Evolutionary conservation across 805 yeast species (phyloP).

Genomic region (Starmera amethionina): DNA sequence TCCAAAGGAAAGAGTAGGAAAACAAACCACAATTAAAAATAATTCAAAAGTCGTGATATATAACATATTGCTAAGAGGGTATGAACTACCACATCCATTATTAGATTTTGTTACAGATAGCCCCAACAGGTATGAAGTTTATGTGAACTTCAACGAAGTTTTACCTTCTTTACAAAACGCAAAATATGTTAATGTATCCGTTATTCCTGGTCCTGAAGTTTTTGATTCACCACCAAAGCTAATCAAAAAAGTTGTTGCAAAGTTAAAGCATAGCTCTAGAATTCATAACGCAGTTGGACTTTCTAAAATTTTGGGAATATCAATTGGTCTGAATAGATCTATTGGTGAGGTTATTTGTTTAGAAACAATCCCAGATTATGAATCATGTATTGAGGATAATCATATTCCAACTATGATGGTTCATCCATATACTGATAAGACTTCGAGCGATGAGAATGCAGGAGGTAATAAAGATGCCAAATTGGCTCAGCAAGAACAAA

Average conservation of each 20-base stretch:
- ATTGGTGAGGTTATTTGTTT: conserved; percentile 48
- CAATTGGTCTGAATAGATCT: conserved; percentile 40
- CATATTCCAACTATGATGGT: conserved; percentile 30
- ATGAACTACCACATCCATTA: conserved; percentile 43
- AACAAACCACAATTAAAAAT: conserved; percentile 11
- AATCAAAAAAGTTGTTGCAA: conserved; percentile 34
- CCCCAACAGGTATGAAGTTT: conserved; percentile 29
- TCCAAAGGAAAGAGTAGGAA: conserved; percentile 40
- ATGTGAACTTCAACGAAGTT: conserved; percentile 32
- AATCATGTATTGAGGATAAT: conserved; percentile 20
- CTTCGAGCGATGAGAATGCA: conserved; percentile 16
- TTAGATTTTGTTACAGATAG: conserved; percentile 17
- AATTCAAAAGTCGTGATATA: conserved; percentile 15
- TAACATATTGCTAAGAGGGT: conserved; percentile 35
- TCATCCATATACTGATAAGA: conserved; percentile 44
- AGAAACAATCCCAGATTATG: conserved; percentile 28
- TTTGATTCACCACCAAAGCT: conserved; percentile 12
- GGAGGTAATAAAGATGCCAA: conserved; percentile 11
- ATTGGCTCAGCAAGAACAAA: conserved; percentile 10
- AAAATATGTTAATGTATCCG: conserved; percentile 39
- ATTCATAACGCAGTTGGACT: conserved; percentile 37
- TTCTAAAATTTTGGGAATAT: conserved; percentile 41
- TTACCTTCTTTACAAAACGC: conserved; percentile 24
- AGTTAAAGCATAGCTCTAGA: conserved; percentile 28
- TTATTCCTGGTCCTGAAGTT: conserved; percentile 42